Conservation (phyloP, 441 rosid species). For the Aquilaria agallochum region DNA sequence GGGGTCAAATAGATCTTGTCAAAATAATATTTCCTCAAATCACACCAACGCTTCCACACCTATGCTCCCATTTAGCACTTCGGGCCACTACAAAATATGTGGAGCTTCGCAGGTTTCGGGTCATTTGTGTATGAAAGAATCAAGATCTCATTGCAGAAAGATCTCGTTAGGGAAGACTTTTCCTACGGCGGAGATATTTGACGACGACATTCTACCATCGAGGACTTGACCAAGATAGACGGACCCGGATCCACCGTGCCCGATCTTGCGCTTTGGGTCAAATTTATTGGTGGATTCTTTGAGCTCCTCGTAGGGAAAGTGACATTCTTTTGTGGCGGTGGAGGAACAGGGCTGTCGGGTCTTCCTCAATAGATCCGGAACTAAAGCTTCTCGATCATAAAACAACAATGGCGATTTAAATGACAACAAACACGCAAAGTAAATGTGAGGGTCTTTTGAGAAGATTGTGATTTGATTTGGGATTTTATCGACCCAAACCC, state of each 20-base stretch:
- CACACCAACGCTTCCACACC: no score
- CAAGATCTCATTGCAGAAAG: conserved; percentile 84
- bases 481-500: conserved; percentile 26
- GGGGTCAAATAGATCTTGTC: no score
- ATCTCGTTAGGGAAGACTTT: conserved; percentile 58
- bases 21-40: no score
- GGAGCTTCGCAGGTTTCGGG: conserved; percentile 78
- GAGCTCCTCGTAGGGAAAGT: conserved; percentile 84
- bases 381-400: conserved; percentile 47
- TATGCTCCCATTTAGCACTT: conserved; percentile 33
- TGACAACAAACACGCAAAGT: conserved; percentile 42
- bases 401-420: conserved; percentile 38
- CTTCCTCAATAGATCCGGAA: conserved; percentile 50
- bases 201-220: conserved; percentile 77
- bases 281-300: conserved; percentile 66
- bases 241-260: conserved; percentile 89
- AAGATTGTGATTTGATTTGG: conserved; percentile 35
- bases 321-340: conserved; percentile 58
- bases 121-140: conserved; percentile 75
- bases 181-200: conserved; percentile 52
- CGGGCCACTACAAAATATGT: conserved; percentile 91
- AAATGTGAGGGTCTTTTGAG: conserved; percentile 42
- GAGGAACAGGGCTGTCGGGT: conserved; percentile 72
- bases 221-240: conserved; percentile 67
- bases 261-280: conserved; percentile 76